Conservation (phyloP, 805 yeast genomes). For the Spathaspora boniae region DNA sequence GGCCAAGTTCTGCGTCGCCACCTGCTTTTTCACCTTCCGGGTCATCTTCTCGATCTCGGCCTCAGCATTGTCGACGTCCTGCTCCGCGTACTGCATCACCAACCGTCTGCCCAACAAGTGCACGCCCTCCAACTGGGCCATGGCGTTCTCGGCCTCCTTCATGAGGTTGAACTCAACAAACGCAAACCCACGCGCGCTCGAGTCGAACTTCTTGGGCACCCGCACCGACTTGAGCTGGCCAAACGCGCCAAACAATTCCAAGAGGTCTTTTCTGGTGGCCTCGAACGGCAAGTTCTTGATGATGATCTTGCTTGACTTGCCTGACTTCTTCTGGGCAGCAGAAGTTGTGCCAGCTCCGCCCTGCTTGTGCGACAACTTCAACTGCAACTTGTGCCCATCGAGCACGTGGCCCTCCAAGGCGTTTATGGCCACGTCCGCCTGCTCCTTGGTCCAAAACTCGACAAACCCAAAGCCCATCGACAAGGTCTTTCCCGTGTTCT, state of each 20-base stretch:
- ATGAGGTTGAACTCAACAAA: constrained; percentile 87
- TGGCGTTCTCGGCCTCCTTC: constrained; percentile 89
- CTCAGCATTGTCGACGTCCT: constrained; percentile 79
- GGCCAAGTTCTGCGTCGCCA: constrained; percentile 69
- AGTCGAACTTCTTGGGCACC: constrained; percentile 94
- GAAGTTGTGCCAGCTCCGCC: constrained; percentile 32
- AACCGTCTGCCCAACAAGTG: constrained; percentile 94
- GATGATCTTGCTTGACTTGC: constrained; percentile 67
- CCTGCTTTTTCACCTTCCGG: constrained; percentile 76
- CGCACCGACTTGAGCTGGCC: constrained; percentile 94
- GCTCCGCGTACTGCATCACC: constrained; percentile 89
- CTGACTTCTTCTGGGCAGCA: constrained; percentile 19
- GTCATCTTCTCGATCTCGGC: constrained; percentile 91
- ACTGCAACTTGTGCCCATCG: constrained; percentile 86
- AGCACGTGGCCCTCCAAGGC: constrained; percentile 72
- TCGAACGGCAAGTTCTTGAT: constrained; percentile 97
- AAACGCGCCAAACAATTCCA: constrained; percentile 88
- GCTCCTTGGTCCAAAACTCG: constrained; percentile 75
- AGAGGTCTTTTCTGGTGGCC: constrained; percentile 88
- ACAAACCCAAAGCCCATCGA: constrained; percentile 99
- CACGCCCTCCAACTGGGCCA: constrained; percentile 91
- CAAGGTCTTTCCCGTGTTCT: constrained; percentile 56
- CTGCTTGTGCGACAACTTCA: constrained; percentile 83
- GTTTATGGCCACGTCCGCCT: constrained; percentile 73
- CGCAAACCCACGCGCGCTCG: constrained; percentile 94